Base-by-base conservation (phyloP, 768 basidiomycete genomes). In the Omphalotus guepiniiformis region DNA sequence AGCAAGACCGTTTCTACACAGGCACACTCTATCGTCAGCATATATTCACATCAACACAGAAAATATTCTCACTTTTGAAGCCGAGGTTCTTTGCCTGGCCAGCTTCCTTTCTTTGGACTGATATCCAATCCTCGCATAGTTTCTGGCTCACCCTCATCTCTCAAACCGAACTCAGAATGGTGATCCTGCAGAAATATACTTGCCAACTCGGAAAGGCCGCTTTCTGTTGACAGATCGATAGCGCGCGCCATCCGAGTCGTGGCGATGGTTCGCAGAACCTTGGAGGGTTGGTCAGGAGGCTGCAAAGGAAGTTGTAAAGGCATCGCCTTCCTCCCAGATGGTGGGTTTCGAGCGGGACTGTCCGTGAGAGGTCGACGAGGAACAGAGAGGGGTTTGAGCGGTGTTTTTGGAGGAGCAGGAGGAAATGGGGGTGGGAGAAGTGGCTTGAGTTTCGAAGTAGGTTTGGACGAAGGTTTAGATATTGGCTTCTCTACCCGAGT, bases 91-190 rank as follows among this genome's bases (percentile, higher is more conserved):
- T 71, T 74, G 13, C 65, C 67, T 39, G 66, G 68, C 0, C 49
- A 34, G 29, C 63, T 63, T 18, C 63, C 63, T 62, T 83, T 84
- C 53, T 78, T 71, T 0, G 83, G 83, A 60, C 81, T 85, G 44
- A 80, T 55, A 50, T 71, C 71, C 30, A 85, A 54, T 1, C 80
- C 82, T n/a, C 79, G 71, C 9, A 65, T 64, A 1, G 68, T 57
- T 52, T 75, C 69, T 2, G 57, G 58, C 38, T 71, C 67, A 13
- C 63, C 59, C 22, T 48, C 11, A 53, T 47, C 32, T 53, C 53
- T 1, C 49, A 45, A 11, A 59, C 53, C 6, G 68, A 66, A 2
- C 57, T 69, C 60, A 53, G 73, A 44, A 39, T 67, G 49, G 58
- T 76, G 66, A 51, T 80, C 74, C 41, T 72, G 74, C 13, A 83